phyloP scores from a whole-genome alignment of 2,329 filamentous ascomycete species.

The Calonectria fujianensis region DNA sequence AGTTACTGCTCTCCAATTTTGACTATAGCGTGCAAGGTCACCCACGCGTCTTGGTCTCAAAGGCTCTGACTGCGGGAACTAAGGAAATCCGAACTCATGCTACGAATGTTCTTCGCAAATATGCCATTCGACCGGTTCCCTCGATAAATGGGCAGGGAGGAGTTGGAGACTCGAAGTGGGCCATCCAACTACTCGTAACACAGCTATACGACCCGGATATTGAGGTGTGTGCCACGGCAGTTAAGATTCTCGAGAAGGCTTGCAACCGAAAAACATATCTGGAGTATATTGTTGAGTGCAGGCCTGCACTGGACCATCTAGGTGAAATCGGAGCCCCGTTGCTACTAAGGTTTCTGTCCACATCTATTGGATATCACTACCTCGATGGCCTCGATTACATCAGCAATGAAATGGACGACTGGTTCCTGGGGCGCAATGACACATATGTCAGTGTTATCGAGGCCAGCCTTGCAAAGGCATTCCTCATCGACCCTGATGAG shows the following conservation, averaged over 20 bases:
- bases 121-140: constrained; percentile 75
- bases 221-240: constrained; percentile 95
- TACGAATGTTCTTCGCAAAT: constrained; percentile 90
- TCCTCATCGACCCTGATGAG: constrained; percentile 79
- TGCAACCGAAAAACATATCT: constrained; percentile 94
- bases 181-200: constrained; percentile 96
- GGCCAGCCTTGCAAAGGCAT: constrained; percentile 92
- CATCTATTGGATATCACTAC: constrained; percentile 98
- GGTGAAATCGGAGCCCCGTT: constrained; percentile 97
- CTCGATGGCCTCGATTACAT: constrained; percentile 98
- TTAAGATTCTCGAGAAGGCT: constrained; percentile 97
- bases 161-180: constrained; percentile 89
- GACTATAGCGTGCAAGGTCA: constrained; percentile 94
- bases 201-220: constrained; percentile 98
- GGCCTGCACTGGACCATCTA: constrained; percentile 93
- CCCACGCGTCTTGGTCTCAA: constrained; percentile 92
- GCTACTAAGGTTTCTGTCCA: constrained; percentile 93
- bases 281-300: constrained; percentile 97
- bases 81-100: constrained; percentile 94
- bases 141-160: constrained; percentile 62
- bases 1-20: constrained; percentile 90
- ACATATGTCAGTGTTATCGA: constrained; percentile 96
- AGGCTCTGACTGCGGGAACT: constrained; percentile 92
- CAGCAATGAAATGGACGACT: constrained; percentile 99
- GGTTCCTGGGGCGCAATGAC: constrained; percentile 98